These are phyloP conservation scores for Paratinospora sagittata DNA, from an alignment of 164 flowering plant genomes.

Conservation along the genomic window DNA sequence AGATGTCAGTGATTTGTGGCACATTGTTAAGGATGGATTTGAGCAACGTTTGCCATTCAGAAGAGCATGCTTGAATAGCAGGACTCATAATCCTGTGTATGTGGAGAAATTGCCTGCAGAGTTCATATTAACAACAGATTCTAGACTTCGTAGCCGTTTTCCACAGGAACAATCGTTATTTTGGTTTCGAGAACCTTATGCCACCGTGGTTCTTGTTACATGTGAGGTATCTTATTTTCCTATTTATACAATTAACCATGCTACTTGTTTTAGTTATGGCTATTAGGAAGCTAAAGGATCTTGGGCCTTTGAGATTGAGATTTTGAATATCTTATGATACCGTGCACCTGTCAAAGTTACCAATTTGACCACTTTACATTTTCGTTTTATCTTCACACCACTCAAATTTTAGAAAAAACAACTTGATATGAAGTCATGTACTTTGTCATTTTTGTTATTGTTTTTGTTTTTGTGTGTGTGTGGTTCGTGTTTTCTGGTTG, in stretches of 20 bases:
- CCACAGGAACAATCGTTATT: conserved; percentile 85
- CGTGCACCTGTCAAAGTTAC: neutral
- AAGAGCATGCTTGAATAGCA: conserved; percentile 75
- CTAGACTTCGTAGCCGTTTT: conserved; percentile 86
- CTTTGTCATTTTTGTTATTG: too few species aligned
- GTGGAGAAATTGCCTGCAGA: conserved; percentile 80
- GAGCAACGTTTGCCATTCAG: conserved; percentile 77
- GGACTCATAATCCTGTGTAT: conserved; percentile 77
- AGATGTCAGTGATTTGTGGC: conserved; percentile 97
- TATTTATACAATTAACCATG: neutral
- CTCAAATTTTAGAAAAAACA: too few species aligned
- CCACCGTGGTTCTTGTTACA: conserved; percentile 85
- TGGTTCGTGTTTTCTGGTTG: too few species aligned
- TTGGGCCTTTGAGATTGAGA: too few species aligned
- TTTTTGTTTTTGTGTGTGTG: too few species aligned
- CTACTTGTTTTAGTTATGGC: neutral
- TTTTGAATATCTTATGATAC: too few species aligned
- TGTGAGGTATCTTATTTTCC: conserved; percentile 64
- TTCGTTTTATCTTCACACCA: too few species aligned
- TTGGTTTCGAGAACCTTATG: conserved; percentile 98
- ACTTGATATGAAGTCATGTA: too few species aligned
- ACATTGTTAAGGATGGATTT: conserved; percentile 55
- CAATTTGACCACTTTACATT: too few species aligned
- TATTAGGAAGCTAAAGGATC: neutral
- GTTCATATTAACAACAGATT: conserved; percentile 84